Percentiles rank a stretch among this genome's conserved stretches.
Evolutionary conservation across 768 basidiomycete genomes (phyloP).

Genomic region (Goffeauzyma gilvescens): DNA sequence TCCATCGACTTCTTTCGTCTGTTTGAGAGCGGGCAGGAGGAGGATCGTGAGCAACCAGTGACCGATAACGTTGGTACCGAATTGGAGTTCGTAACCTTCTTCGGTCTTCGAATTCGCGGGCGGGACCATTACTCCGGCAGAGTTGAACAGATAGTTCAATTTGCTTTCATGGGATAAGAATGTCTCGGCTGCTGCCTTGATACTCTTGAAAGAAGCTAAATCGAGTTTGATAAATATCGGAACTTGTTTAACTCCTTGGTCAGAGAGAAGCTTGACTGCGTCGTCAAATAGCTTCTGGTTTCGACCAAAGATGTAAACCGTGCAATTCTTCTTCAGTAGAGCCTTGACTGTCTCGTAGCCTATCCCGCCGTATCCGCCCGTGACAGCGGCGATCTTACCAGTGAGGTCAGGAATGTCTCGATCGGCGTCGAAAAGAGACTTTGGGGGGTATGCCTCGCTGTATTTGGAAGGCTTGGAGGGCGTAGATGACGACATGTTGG

Average conservation of each 20-base stretch:
- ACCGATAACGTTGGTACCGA: slow-evolving; percentile 40
- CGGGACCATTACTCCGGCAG: slow-evolving; percentile 40
- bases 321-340: slow-evolving; percentile 44
- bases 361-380: slow-evolving; percentile 39
- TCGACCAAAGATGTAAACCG: slow-evolving; percentile 39
- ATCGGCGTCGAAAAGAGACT: slow-evolving; percentile 6
- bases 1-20: not conserved
- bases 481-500: too few species aligned
- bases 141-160: slow-evolving; percentile 40
- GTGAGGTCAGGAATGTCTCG: slow-evolving; percentile 11
- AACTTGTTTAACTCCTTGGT: not conserved
- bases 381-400: slow-evolving; percentile 13
- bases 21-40: slow-evolving; percentile 35
- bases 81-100: slow-evolving; percentile 43
- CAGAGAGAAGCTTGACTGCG: not conserved
- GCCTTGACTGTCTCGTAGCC: slow-evolving; percentile 39
- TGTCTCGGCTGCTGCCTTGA: not conserved
- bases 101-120: slow-evolving; percentile 35
- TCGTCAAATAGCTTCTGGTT: not conserved
- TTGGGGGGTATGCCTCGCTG: slow-evolving; percentile 10
- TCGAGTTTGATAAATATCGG: not conserved
- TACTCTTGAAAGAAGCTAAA: not conserved
- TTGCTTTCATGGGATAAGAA: slow-evolving; percentile 33
- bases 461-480: too few species aligned
- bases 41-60: slow-evolving; percentile 45